Conservation (phyloP, 2,329 filamentous ascomycete genomes). For the Trichoderma polysporum region DNA sequence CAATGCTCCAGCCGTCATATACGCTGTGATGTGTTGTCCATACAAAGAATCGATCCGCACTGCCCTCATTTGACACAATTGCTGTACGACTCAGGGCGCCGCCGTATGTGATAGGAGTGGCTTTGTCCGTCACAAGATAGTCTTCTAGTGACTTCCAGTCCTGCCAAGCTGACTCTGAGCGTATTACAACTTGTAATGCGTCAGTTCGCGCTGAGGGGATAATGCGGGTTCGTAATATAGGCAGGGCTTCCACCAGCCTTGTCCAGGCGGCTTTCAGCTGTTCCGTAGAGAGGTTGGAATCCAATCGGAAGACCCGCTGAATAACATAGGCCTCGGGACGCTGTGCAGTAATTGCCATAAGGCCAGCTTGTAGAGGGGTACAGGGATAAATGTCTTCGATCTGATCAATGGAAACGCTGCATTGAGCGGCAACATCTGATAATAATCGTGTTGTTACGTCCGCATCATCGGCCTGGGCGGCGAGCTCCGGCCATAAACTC, state of each 20-base stretch:
- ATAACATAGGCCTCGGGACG: not conserved
- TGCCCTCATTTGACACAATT: not conserved
- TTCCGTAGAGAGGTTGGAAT: not conserved
- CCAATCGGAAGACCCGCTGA: slow-evolving; percentile 11
- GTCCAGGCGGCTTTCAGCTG: slow-evolving; percentile 1
- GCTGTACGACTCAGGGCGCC: not conserved
- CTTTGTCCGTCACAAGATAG: not conserved
- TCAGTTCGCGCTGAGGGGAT: not conserved
- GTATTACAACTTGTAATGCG: slow-evolving; percentile 9
- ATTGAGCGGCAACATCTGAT: not conserved
- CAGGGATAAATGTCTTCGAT: slow-evolving; percentile 4
- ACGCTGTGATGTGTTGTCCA: slow-evolving; percentile 7
- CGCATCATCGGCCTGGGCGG: not conserved
- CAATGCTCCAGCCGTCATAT: slow-evolving; percentile 8
- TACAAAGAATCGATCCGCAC: not conserved
- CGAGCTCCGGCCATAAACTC: no score
- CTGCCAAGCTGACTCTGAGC: not conserved
- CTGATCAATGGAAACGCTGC: slow-evolving; percentile 3
- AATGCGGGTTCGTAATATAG: slow-evolving; percentile 19
- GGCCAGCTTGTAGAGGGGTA: not conserved
- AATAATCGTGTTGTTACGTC: not conserved
- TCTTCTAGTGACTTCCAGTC: not conserved
- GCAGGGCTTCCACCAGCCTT: not conserved
- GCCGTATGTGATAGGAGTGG: slow-evolving; percentile 1
- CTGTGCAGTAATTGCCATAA: slow-evolving; percentile 3